Base-by-base conservation (phyloP, 768 basidiomycete species). In the Mycena venus region DNA sequence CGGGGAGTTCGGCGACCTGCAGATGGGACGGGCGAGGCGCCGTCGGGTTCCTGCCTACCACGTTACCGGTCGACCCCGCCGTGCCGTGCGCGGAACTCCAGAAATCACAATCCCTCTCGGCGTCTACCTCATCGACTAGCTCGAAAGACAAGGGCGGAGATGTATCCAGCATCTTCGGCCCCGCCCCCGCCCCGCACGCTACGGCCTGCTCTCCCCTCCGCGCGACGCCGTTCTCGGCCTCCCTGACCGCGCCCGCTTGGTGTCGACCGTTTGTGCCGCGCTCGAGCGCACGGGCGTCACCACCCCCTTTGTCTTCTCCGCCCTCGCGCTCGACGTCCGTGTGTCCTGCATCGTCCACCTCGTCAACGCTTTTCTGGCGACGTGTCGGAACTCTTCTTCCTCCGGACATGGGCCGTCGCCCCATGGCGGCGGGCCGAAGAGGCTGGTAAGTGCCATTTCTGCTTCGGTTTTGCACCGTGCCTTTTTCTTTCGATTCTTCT, bases 271-370 rank as follows among this genome's bases (percentile, higher is more conserved):
- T 68, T 88, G 91, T 56, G 87, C 90, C 65, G 94, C 95, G 83
- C 90, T 96, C 68, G 88, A 88, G 75, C 88, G 94, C 78, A 94
- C 92, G 78, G 94, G 92, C 81, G 88, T 98, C 73, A 93, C 93
- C 25, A 96, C 95, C 4, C 97, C 97, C 25, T 93, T 98, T 84
- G 92, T 99, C 74, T 98, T 99, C 86, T 95, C 95, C 42, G 91
- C 91, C 32, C 91, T 94, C 77, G 96, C 96, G 21, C 91, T 99
- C 73, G 97, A 98, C 79, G 88, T 97, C 49, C 94, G 91, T 51
- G 85, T 91, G 8, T 85, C 91, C n/a, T 90, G 92, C 38, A 91
- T 96, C 78, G 92, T 90, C 78, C 87, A 92, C 61, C 89, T 99
- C 66, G 92, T 98, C 73, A 88, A 91, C n/a, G 85, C 92, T 9